Conservation (phyloP, 768 basidiomycete genomes). For the Collybiopsis confluens region DNA sequence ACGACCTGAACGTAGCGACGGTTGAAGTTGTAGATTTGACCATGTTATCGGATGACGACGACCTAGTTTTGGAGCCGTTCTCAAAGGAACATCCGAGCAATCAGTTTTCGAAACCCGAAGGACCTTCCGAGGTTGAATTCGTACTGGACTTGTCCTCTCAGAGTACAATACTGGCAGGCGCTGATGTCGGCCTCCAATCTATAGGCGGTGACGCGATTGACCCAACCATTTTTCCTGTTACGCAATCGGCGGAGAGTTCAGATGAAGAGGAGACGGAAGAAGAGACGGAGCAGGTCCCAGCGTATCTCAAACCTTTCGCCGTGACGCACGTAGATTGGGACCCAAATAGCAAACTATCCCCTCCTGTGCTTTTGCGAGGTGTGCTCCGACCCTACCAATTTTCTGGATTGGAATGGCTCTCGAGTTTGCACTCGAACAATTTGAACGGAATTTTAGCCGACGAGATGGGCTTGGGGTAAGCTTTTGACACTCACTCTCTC, state of each 20-base stretch:
- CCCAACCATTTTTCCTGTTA: background rate
- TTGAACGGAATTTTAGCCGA: conserved; percentile 85
- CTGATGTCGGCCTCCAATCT: background rate
- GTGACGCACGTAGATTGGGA: conserved; percentile 72
- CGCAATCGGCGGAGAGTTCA: background rate
- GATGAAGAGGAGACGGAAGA: background rate
- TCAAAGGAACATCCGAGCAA: background rate
- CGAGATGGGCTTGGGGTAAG: conserved; percentile 93
- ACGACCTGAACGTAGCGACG: too few species aligned
- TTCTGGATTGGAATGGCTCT: conserved; percentile 91
- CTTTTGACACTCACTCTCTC: conserved; percentile 10
- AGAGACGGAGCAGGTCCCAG: conserved; percentile 32
- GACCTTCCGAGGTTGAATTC: too few species aligned
- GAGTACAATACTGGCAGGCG: background rate
- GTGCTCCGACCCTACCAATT: conserved; percentile 91
- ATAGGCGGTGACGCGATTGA: background rate
- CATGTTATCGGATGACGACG: background rate
- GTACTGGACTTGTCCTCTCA: too few species aligned
- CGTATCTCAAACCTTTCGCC: conserved; percentile 64
- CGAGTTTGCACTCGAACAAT: conserved; percentile 77
- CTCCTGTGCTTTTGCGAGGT: conserved; percentile 79
- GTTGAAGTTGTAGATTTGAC: background rate
- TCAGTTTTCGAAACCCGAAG: too few species aligned
- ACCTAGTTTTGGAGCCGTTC: background rate
- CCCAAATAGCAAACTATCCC: conserved; percentile 47